Base-by-base conservation (phyloP, 1,284 basidiomycete species). In the Cerioporus squamosus region DNA sequence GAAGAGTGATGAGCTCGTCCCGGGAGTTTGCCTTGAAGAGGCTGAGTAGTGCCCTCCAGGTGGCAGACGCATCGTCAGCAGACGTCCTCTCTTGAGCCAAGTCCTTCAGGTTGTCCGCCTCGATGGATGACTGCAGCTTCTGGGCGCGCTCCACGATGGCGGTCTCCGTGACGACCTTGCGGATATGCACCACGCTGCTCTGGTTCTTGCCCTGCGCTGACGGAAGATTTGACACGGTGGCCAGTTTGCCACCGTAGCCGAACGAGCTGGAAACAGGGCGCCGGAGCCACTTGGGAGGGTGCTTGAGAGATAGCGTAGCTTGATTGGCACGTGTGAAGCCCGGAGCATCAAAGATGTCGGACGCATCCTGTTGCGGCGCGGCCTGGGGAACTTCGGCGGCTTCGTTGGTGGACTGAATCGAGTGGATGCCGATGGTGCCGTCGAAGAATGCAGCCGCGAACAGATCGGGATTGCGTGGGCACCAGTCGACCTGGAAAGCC, bases 401-500 rank as follows among this genome's bases (percentile, higher is more conserved):
- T 55, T 88, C 83, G 65, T 93, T 93, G n/a, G 94, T 98, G 2
- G 91, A 88, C 74, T 98, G 97, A 55, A 98, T 85, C 18, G 94
- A 95, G 73, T 98, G 94, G 59, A 93, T 81, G 48, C 83, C 84
- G 63, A 94, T 86, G 47, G 85, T 88, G 23, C 92, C 93, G 66
- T 93, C 92, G 75, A 92, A 93, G 70, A 88, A 91, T 15, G 89
- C 91, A 0, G 87, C 88, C 0, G 93, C 95, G 43, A 99, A 86
- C 52, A 98, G 80, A 69, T 95, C 93, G 1, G 97, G 97, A 73
- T 98, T 98, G 61, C 93, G 88, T 17, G 96, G 96, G 70, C 94
- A 97, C 94, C 95, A 98, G 60, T 97, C 87, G 4, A 95, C 93
- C 76, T 98, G 94, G 87, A 98, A 99, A 0, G 95, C 91, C 97